These are phyloP conservation scores for Fusarium sp. DNA, from an alignment of 2,329 filamentous ascomycete species.

Conservation along the genomic window DNA sequence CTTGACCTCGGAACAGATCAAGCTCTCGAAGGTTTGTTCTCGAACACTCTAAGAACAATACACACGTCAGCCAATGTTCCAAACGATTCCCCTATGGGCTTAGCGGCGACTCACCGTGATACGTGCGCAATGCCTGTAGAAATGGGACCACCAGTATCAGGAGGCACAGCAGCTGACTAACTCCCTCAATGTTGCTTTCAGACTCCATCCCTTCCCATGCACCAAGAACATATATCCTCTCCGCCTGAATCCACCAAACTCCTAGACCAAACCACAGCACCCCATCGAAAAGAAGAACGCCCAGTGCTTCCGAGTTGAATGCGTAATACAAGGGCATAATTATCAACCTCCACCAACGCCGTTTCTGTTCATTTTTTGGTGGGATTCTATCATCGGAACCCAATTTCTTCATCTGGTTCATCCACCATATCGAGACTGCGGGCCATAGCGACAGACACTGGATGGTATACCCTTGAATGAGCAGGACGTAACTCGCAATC, in stretches of 20 bases:
- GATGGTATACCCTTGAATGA: neutral
- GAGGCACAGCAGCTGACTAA: neutral
- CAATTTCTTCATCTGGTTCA: neutral
- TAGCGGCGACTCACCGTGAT: neutral
- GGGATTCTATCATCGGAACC: too few relatives aligned
- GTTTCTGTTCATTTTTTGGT: neutral
- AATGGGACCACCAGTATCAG: neutral
- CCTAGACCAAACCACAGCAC: neutral
- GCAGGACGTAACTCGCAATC: neutral
- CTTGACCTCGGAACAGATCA: too few relatives aligned
- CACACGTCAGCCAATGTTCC: neutral
- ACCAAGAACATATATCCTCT: neutral
- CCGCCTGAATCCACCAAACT: neutral
- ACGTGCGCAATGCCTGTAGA: neutral
- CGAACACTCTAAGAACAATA: neutral
- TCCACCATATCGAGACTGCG: neutral
- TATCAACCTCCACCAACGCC: neutral
- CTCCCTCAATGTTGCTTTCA: neutral
- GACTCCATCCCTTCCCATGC: neutral
- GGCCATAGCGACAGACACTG: neutral
- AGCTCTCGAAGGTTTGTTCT: neutral
- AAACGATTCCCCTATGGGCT: neutral
- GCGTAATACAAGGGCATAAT: neutral
- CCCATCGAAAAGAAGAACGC: neutral
- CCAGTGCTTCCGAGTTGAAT: neutral